Percentiles rank a stretch among this genome's conserved stretches.
Conservation (phyloP, 2,329 filamentous ascomycete species). For the Colletotrichum tofieldiae region DNA sequence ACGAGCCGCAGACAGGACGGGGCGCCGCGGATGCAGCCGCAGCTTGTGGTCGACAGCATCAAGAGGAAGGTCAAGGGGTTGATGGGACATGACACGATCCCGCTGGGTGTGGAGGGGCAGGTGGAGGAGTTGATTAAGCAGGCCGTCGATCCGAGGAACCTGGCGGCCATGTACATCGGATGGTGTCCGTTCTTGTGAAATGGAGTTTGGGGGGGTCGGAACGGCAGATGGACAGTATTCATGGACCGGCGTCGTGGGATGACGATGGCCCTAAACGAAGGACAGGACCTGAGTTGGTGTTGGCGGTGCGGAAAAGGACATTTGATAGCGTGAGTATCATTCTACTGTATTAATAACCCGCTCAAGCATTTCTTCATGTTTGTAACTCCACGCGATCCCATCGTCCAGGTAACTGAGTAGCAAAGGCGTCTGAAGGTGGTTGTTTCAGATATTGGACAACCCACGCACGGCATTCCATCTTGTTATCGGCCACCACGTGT, state of each 20-base stretch:
- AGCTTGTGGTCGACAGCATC: slow-evolving; percentile 91
- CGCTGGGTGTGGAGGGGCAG: slow-evolving; percentile 94
- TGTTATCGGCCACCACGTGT: slow-evolving; percentile 17
- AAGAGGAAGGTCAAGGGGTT: slow-evolving; percentile 88
- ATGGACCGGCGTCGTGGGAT: slow-evolving; percentile 5
- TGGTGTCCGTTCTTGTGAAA: slow-evolving; percentile 78
- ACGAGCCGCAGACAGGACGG: slow-evolving; percentile 58
- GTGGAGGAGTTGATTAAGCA: slow-evolving; percentile 95
- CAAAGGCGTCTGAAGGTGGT: background rate
- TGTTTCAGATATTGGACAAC: slow-evolving; percentile 15
- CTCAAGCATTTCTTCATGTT: background rate
- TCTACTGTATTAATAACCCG: background rate
- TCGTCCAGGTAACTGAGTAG: background rate
- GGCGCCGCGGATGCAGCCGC: slow-evolving; percentile 67
- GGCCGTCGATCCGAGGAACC: slow-evolving; percentile 83
- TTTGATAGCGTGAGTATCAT: background rate
- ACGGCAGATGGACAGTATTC: background rate
- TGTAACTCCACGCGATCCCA: no score
- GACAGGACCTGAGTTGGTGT: slow-evolving; percentile 5
- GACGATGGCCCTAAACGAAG: background rate
- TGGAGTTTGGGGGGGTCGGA: background rate
- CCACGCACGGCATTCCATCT: slow-evolving; percentile 17
- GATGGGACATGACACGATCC: slow-evolving; percentile 89
- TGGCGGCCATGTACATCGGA: slow-evolving; percentile 97
- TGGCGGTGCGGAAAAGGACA: slow-evolving; percentile 14